A percentile compares a stretch with the other conserved stretches of the same genome.
Evolutionary conservation across 257 asterid genomes (phyloP).

Genomic region (Solanum dulcamara): DNA sequence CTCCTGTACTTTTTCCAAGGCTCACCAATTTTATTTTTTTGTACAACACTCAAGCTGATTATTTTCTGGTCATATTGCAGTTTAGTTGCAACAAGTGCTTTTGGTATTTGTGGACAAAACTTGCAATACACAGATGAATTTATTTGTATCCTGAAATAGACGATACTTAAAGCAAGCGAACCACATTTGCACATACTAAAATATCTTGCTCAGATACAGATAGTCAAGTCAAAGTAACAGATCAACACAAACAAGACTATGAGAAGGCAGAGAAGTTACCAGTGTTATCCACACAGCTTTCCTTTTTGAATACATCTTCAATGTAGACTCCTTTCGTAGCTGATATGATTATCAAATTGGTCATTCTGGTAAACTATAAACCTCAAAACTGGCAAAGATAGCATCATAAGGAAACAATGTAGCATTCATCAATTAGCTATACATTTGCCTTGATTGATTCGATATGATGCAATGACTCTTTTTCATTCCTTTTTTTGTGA

Average conservation of each 20-base stretch:
- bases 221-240: neutral
- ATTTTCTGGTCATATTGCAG: neutral
- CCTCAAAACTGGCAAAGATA: neutral
- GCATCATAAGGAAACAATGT: neutral
- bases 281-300: neutral
- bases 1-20: too few relatives aligned
- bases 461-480: conserved; percentile 33
- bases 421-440: conserved; percentile 6
- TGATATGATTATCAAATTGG: neutral
- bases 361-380: neutral
- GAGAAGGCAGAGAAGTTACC: neutral
- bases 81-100: neutral
- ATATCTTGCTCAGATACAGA: neutral
- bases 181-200: neutral
- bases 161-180: neutral
- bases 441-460: conserved; percentile 53
- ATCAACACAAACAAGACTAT: neutral
- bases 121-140: neutral
- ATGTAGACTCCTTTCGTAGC: neutral
- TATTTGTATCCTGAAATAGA: neutral
- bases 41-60: too few relatives aligned
- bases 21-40: too few relatives aligned
- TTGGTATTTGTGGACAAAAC: neutral
- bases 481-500: conserved; percentile 36
- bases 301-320: neutral